Evolutionary conservation across 2,329 filamentous ascomycete genomes (phyloP), one percentile per base, ranked within the genome.

Genomic region (Raffaelea deltoideospora): DNA sequence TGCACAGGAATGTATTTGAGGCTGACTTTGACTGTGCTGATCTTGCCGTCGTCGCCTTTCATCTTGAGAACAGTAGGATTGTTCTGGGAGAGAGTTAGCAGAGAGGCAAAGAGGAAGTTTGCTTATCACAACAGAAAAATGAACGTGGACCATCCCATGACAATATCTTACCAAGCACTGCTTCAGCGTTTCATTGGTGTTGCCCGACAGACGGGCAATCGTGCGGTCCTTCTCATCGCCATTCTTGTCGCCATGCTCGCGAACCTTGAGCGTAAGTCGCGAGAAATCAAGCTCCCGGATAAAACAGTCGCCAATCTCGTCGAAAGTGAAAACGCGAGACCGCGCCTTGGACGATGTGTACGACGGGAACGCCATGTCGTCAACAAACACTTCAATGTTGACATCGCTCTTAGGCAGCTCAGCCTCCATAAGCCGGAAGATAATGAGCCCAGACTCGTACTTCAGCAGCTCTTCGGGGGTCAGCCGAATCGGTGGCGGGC

Each of bases 251-350:
- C 74, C 67, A 53, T 86, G 85, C 50, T 88, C 81, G 31, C 85
- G 76, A 33, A 95, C 68, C 39, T 86, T 82, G 45, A 98, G 69
- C 0, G 87, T 96, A 40, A 98, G 75, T 46, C 80, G 82, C 3
- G 90, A 98, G 48, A 95, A 87, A 45, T 98, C 92, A n/a, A 98
- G 69, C 56, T 98, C 90, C 43, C 90, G 84, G 41, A 98, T 82
- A 58, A 98, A 86, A 37, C 86, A 90, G 57, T 98, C 90, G 34
- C 88, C 87, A 50, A 87, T 86, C 58, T 98, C 90, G 47, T 90
- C 83, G 56, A 96, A 85, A 36, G 73, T 81, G 51, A 77, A 71
- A 10, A 67, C 62, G 47, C 68, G 79, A 29, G 67, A 70, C 50
- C 73, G 77, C 23, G 86, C 79, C 44, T 76, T 84, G 1, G 81